Evolutionary conservation across 345 rosid genomes (phyloP).

Genomic region (Trapa incisa): DNA sequence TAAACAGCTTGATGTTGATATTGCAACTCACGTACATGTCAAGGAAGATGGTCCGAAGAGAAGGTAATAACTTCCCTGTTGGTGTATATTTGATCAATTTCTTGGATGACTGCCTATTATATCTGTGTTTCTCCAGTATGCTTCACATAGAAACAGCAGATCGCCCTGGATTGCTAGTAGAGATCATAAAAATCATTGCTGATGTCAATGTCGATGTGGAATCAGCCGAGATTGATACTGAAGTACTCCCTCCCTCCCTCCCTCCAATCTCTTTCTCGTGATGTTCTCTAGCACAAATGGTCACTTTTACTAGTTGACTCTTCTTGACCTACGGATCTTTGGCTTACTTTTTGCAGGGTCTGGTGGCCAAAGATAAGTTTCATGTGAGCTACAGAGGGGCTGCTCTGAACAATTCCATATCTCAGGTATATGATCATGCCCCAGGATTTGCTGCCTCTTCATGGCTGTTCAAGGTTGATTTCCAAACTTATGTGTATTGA

Average conservation of each 20-base stretch:
- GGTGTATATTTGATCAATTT: not conserved
- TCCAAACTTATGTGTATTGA: too few species aligned
- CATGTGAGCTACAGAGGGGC: conserved; percentile 93
- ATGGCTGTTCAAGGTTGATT: not conserved
- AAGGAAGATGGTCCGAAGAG: conserved; percentile 78
- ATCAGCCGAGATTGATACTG: conserved; percentile 93
- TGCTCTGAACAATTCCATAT: conserved; percentile 53
- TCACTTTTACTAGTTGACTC: not conserved
- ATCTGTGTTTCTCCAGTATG: conserved; percentile 36
- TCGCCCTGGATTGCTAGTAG: conserved; percentile 88
- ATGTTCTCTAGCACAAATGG: not conserved
- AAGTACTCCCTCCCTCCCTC: conserved; percentile 25
- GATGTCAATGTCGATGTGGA: conserved; percentile 76
- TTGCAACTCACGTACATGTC: conserved; percentile 63
- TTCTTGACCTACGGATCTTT: not conserved
- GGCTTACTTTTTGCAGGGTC: conserved; percentile 39
- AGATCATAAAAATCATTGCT: conserved; percentile 66
- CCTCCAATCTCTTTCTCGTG: not conserved
- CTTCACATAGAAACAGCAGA: conserved; percentile 84
- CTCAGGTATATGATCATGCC: conserved; percentile 36
- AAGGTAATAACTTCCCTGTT: conserved; percentile 35
- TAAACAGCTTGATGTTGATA: conserved; percentile 80
- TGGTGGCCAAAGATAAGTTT: conserved; percentile 85
- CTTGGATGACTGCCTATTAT: not conserved
- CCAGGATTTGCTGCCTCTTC: not conserved